Base-by-base conservation (phyloP, 176 grass and related monocot genomes). In the Miscanthus lutarioriparius region DNA sequence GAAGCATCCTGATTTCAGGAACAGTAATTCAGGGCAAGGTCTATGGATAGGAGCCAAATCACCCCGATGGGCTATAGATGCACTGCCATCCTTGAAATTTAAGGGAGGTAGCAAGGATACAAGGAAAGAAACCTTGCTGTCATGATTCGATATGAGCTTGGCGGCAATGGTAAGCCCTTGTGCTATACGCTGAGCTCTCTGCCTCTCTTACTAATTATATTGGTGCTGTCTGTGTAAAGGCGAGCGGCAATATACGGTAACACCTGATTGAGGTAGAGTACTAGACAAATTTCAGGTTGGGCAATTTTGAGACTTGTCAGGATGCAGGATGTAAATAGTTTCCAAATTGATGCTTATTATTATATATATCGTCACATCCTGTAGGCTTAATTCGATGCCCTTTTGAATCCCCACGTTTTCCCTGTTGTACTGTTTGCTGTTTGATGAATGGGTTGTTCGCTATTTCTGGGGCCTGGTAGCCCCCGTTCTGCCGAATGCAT, bases 1-100 rank as follows among this genome's bases (percentile, higher is more conserved):
- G 33, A 90, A 76, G 27, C 8, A 53, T 32, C 95, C 92, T 15
- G 92, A 95, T 85, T 98, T 95, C 89, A 98, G 75, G 80, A 89
- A 91, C 85, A 95, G 88, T 43, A 75, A 93, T 11, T 90, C 84
- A 0, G 91, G 92, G 12, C 48, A 93, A 39, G 87, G 0, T 79
- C 73, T 97, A 17, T 97, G 95, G 92, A 72, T 97, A 36, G 22
- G 37, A 25, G 1, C 39, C 3, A 80, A 15, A 47, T 90, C 91
- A 36, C 95, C 95, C 53, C 22, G 51, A 75, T 98, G 82, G 85
- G 84, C 84, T 85, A 35, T 63, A 82, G 77, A 74, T 7, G 84
- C 64, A 2, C 86, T 97, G 12, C 92, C 91, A 41, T 71, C 87
- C 12, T 23, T 70, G 37, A 93, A 86, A 75, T 13, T 56, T 15